phyloP scores from a whole-genome alignment of 2,329 filamentous ascomycete species.

The Claviceps maximensis region DNA sequence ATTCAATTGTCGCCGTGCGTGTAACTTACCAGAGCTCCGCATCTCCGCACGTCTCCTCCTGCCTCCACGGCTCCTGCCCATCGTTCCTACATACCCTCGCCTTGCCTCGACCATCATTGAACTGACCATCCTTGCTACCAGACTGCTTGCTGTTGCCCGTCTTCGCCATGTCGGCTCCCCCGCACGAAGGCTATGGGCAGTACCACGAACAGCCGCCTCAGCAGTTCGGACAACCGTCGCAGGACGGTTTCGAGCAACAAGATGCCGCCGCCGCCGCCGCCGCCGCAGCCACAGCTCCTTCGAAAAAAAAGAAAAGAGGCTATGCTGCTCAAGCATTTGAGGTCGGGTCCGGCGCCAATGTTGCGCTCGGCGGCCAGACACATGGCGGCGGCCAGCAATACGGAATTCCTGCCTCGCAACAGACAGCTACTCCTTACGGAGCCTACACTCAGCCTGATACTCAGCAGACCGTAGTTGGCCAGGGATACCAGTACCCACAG shows the following conservation, averaged over 20 bases:
- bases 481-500: slow-evolving; percentile 29
- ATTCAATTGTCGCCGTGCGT: slow-evolving; percentile 2
- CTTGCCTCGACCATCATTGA: slow-evolving; percentile 8
- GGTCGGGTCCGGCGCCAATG: slow-evolving; percentile 79
- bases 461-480: slow-evolving; percentile 21
- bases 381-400: slow-evolving; percentile 29
- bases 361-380: slow-evolving; percentile 36
- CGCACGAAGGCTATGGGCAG: slow-evolving; percentile 41
- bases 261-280: slow-evolving; percentile 23
- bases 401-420: slow-evolving; percentile 30
- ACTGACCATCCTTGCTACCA: slow-evolving; percentile 12
- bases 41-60: neutral
- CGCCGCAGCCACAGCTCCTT: slow-evolving; percentile 31
- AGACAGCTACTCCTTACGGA: slow-evolving; percentile 37
- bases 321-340: slow-evolving; percentile 94
- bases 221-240: slow-evolving; percentile 26
- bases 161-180: slow-evolving; percentile 44
- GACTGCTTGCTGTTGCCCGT: slow-evolving; percentile 11
- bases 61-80: neutral
- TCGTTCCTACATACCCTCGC: slow-evolving; percentile 3
- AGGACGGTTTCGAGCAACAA: slow-evolving; percentile 19
- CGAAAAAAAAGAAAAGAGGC: slow-evolving; percentile 80
- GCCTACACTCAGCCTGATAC: slow-evolving; percentile 42
- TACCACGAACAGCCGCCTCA: slow-evolving; percentile 29
- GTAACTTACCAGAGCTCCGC: slow-evolving; percentile 6